A percentile compares a stretch with the other conserved stretches of the same genome.
Evolutionary conservation across 345 rosid species (phyloP).

Genomic region (Rhizophora apiculata): DNA sequence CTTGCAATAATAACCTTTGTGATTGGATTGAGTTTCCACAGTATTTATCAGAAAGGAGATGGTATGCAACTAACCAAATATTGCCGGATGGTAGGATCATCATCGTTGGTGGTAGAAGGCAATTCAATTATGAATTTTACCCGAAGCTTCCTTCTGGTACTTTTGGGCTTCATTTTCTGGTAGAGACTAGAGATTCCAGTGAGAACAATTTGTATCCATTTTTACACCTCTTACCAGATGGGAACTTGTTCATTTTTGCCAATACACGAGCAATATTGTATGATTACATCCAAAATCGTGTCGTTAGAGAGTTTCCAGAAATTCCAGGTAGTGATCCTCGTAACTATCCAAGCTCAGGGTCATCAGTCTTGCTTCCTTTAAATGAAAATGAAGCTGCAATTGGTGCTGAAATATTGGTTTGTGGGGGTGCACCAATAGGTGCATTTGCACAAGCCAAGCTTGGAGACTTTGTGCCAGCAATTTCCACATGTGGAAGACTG

Average conservation of each 20-base stretch:
- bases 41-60: slow-evolving; percentile 53
- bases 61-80: slow-evolving; percentile 76
- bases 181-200: slow-evolving; percentile 42
- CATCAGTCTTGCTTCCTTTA: slow-evolving; percentile 69
- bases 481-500: slow-evolving; percentile 68
- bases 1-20: slow-evolving; percentile 41
- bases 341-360: slow-evolving; percentile 86
- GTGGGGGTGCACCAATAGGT: slow-evolving; percentile 70
- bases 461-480: slow-evolving; percentile 38
- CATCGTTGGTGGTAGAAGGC: slow-evolving; percentile 69
- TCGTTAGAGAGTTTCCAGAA: slow-evolving; percentile 51
- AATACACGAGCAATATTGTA: slow-evolving; percentile 62
- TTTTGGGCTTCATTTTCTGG: slow-evolving; percentile 38
- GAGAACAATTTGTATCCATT: slow-evolving; percentile 91
- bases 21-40: slow-evolving; percentile 68
- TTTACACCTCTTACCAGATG: slow-evolving; percentile 75
- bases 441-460: slow-evolving; percentile 28
- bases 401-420: slow-evolving; percentile 63
- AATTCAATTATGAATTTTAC: slow-evolving; percentile 65
- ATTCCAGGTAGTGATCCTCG: slow-evolving; percentile 61
- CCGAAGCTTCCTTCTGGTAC: slow-evolving; percentile 18
- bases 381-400: slow-evolving; percentile 39
- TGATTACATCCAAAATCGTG: slow-evolving; percentile 49
- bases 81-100: slow-evolving; percentile 70
- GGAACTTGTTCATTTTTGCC: slow-evolving; percentile 78